Evolutionary conservation across 202 grass and related monocot species (phyloP).

Genomic region (Digitaria exilis): DNA sequence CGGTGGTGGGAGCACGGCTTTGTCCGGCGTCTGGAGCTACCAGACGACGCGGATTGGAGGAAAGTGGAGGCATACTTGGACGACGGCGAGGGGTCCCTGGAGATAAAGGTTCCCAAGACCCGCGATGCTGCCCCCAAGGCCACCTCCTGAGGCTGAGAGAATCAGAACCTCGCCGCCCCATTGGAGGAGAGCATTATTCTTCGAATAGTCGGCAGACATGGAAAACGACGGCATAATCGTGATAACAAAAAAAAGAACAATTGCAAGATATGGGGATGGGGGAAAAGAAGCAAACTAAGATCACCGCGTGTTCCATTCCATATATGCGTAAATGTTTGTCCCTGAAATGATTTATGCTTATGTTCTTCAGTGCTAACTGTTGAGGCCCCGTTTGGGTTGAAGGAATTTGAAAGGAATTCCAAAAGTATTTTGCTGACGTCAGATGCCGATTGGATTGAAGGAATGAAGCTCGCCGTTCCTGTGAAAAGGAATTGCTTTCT

Average conservation of each 20-base stretch:
- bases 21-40: conserved; percentile 83
- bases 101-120: conserved; percentile 78
- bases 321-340: too few relatives aligned
- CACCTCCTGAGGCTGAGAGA: conserved; percentile 36
- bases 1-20: conserved; percentile 96
- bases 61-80: conserved; percentile 70
- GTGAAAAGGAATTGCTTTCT: too few relatives aligned
- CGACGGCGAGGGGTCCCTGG: conserved; percentile 58
- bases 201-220: neutral
- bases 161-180: conserved; percentile 22
- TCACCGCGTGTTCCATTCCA: too few relatives aligned
- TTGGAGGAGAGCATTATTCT: conserved; percentile 41
- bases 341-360: conserved; percentile 21
- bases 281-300: too few relatives aligned
- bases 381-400: too few relatives aligned
- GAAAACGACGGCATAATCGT: conserved; percentile 7
- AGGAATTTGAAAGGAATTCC: too few relatives aligned
- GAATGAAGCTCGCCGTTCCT: too few relatives aligned
- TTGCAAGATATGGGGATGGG: too few relatives aligned
- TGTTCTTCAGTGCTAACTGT: neutral
- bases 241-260: too few relatives aligned
- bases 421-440: too few relatives aligned
- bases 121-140: conserved; percentile 39
- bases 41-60: conserved; percentile 65
- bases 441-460: too few relatives aligned